phyloP scores from a whole-genome alignment of 768 basidiomycete species.

The Auriscalpium orientale region DNA sequence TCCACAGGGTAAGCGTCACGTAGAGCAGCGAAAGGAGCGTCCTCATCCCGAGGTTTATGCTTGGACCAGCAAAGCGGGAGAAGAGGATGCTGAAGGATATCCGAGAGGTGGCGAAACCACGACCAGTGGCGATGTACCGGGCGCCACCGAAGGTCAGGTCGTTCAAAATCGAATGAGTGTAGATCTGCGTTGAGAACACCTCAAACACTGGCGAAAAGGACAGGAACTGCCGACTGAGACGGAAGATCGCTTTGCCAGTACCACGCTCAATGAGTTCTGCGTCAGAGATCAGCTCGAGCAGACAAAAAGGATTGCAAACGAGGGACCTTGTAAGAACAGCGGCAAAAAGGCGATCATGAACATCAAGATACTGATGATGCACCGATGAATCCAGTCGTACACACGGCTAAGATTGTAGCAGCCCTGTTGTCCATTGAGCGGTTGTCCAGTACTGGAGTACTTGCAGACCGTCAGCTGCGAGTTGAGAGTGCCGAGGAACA shows the following conservation, averaged over 20 bases:
- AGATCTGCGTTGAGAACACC: slow-evolving; percentile 97
- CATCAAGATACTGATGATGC: slow-evolving; percentile 97
- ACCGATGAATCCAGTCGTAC: slow-evolving; percentile 91
- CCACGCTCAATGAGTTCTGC: slow-evolving; percentile 94
- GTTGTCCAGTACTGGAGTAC: slow-evolving; percentile 64
- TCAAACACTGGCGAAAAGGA: slow-evolving; percentile 96
- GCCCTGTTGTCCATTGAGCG: slow-evolving; percentile 71
- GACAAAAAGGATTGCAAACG: not conserved
- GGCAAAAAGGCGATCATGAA: slow-evolving; percentile 97
- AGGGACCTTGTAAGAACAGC: slow-evolving; percentile 85
- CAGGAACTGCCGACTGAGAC: slow-evolving; percentile 88
- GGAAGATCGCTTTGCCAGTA: slow-evolving; percentile 83
- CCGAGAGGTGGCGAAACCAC: slow-evolving; percentile 95
- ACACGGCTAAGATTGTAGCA: slow-evolving; percentile 95
- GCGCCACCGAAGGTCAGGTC: slow-evolving; percentile 98
- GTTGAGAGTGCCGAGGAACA: slow-evolving; percentile 91
- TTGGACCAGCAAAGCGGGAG: slow-evolving; percentile 97
- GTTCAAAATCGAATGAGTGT: slow-evolving; percentile 93
- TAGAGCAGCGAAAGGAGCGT: slow-evolving; percentile 90
- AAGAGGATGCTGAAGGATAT: slow-evolving; percentile 93
- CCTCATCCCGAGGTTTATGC: slow-evolving; percentile 95
- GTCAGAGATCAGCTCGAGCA: slow-evolving; percentile 13
- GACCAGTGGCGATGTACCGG: slow-evolving; percentile 96
- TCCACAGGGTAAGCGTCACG: slow-evolving; percentile 88
- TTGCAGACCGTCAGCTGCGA: slow-evolving; percentile 72